Evolutionary conservation across 257 asterid genomes (phyloP), one percentile per base, ranked within the genome.

Genomic region (Knoxia roxburghii): DNA sequence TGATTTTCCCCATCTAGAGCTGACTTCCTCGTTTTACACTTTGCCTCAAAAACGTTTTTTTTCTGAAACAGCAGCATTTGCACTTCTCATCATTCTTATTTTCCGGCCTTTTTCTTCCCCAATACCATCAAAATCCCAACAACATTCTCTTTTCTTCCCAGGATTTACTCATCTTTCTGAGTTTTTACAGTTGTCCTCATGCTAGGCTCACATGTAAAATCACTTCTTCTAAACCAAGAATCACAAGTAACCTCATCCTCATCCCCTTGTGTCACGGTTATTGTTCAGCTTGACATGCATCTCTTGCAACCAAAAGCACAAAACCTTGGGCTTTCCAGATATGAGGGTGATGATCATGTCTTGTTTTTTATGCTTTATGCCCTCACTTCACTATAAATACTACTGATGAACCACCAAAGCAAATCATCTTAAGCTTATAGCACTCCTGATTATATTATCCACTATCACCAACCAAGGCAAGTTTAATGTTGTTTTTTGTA

Each of bases 151-250:
- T 49, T 51, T 68, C 58, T 68, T 52, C 64, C 49, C 73, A 13
- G 30, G 59, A 26, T 66, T 68, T 45, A 30, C 69, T 56, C 73
- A 62, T 17, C 51, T 26, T n/a, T n/a, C 53, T 46, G 55, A 46
- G 52, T 33, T 27, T 56, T 32, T 48, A 62, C 59, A 48, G 13
- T 46, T 52, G 27, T 21, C 14, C 4, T 32, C 61, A 23, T 29
- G 70, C 78, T 60, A 35, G 20, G 55, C 46, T 72, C 81, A 68
- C 75, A 75, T 56, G 79, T 26, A 46, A 12, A 37, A 60, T 57
- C 46, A 45, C 14, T 14, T 24, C 32, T 41, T 35, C 7, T 13
- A 24, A 11, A 13, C 13, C 32, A 30, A 51, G 13, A 59, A 33
- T 24, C 18, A 49, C 33, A 29, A 23, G 11, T 6, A 15, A 21